Evolutionary conservation across 1,284 basidiomycete genomes (phyloP).

Genomic region (Ceraceosorus bombacis): DNA sequence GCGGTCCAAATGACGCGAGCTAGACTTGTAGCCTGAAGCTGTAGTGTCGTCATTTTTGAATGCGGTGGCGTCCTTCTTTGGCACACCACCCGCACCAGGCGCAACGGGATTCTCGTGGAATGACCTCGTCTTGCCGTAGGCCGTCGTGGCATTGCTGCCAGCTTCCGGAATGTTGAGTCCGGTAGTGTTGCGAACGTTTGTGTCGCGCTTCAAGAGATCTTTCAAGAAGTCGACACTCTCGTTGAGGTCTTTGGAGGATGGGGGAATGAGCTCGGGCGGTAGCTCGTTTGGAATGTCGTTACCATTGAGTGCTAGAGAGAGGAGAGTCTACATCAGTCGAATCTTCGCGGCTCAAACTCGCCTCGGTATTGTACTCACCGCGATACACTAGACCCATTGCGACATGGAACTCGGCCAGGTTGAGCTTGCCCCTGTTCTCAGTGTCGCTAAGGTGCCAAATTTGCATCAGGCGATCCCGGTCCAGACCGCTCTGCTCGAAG

Average conservation of each 20-base stretch:
- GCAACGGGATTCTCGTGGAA: constrained; percentile 56
- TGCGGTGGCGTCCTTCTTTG: constrained; percentile 77
- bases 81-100: constrained; percentile 50
- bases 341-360: no score
- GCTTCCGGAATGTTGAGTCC: constrained; percentile 47
- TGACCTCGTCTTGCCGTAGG: constrained; percentile 62
- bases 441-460: constrained; percentile 62
- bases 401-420: constrained; percentile 92
- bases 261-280: constrained; percentile 82
- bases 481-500: constrained; percentile 86
- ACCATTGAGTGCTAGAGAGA: constrained; percentile 58
- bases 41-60: constrained; percentile 72
- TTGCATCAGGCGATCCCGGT: constrained; percentile 80
- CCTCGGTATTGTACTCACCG: constrained; percentile 55
- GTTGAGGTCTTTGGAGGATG: constrained; percentile 83
- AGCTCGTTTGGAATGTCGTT: constrained; percentile 80
- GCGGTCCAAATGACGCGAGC: constrained; percentile 78
- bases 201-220: constrained; percentile 79
- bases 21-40: constrained; percentile 64
- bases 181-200: constrained; percentile 50
- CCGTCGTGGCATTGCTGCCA: constrained; percentile 42
- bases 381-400: constrained; percentile 98
- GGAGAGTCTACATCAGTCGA: constrained; percentile 1
- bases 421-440: constrained; percentile 51
- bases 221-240: constrained; percentile 85